Evolutionary conservation across 352 stramenopile genomes (phyloP), one percentile per base, ranked within the genome.

Genomic region (Phytophthora pistaciae): DNA sequence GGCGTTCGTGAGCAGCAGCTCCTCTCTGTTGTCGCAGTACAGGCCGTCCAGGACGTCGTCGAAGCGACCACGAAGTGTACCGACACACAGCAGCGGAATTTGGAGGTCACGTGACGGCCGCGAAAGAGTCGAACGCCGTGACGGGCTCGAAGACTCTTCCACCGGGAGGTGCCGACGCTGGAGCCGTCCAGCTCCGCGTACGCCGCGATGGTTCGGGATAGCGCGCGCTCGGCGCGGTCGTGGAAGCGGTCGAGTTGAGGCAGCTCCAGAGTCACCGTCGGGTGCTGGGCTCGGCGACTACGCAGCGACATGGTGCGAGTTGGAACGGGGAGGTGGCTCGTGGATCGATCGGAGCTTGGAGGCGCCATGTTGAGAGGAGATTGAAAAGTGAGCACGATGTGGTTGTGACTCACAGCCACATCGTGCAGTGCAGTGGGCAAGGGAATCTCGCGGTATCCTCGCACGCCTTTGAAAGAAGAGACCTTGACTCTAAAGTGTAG

Each of bases 191-290:
- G 56, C 14, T 67, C 11, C 6, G 60, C 60, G 56, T 84, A 86
- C 21, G 68, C 68, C 29, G 59, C 48, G 27, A 90, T 74, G 2
- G 82, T 87, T 29, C 74, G 48, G 1, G 56, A 67, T 9, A 90
- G 63, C 18, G 64, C 66, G 8, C 64, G 63, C 38, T 87, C 77
- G 4, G 79, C 78, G 14, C 60, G 63, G 7, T 79, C 64, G 50
- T 85, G 75, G 62, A 70, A 88, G 13, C 53, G 68, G 46, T 84
- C 75, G 14, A 90, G 79, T 55, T 84, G 72, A 13, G 62, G 60
- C 6, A 74, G 38, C 7, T 56, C 55, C 46, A 81, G 56, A 11
- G 40, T 50, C 40, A 73, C 33, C 25, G 60, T 56, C n/a, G 61
- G 57, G 23, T 75, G 60, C 31, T 74, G 50, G 3, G 69, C 64